Evolutionary conservation across 2,329 filamentous ascomycete species (phyloP).

Genomic region (Exserohilum turcica): DNA sequence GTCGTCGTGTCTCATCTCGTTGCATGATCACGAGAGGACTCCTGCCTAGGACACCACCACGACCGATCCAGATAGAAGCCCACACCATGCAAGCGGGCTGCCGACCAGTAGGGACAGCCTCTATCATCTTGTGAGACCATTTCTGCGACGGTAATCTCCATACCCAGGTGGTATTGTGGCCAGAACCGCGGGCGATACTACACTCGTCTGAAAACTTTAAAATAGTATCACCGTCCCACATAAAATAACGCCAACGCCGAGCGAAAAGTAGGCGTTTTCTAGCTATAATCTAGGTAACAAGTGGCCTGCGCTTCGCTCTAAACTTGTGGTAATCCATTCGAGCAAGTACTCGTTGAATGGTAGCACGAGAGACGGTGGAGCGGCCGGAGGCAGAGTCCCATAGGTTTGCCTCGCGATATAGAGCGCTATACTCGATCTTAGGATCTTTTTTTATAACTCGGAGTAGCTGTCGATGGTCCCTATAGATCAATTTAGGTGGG

Average conservation of each 20-base stretch:
- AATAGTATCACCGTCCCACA: neutral
- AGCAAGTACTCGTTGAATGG: neutral
- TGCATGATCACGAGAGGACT: conserved; percentile 15
- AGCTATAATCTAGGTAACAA: neutral
- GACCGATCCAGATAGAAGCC: conserved; percentile 7
- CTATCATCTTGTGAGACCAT: conserved; percentile 1
- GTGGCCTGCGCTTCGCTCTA: conserved; percentile 4
- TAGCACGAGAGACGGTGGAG: too few species aligned
- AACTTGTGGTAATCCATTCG: neutral
- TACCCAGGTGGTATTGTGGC: neutral
- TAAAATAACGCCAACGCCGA: neutral
- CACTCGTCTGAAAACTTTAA: conserved; percentile 3
- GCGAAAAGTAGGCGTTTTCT: neutral
- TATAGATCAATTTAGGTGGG: neutral
- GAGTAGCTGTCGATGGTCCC: neutral
- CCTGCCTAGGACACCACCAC: neutral
- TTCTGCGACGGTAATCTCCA: neutral
- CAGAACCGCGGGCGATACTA: neutral
- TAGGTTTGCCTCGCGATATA: neutral
- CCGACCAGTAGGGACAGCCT: neutral
- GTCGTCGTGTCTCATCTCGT: conserved; percentile 3
- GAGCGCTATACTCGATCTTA: neutral
- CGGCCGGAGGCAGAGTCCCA: neutral
- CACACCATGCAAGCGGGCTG: conserved; percentile 7
- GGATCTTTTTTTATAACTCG: neutral